Evolutionary conservation across 2,329 filamentous ascomycete genomes (phyloP), one percentile per base, ranked within the genome.

Genomic region (Zymoseptoria ardabiliae): DNA sequence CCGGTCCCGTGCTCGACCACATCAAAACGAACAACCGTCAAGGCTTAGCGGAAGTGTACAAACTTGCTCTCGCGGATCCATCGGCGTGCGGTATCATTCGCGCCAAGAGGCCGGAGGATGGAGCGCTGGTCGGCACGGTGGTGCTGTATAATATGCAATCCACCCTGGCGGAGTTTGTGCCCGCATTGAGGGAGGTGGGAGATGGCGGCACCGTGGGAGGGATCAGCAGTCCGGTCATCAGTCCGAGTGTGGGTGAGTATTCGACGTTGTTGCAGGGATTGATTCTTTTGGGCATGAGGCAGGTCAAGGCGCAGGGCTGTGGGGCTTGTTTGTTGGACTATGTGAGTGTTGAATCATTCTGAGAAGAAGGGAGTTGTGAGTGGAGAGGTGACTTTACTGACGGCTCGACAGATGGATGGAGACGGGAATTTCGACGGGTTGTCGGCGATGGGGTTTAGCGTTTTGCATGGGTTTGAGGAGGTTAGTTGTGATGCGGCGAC

Each of bases 401-500:
- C 60, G 20, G 50, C 2, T n/a, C 4, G 7, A 54, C 66, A 89
- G 87, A 85, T 87, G 72, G 83, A 86, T 61, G 82, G 82, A 17
- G 89, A 91, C 69, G 87, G 88, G 56, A 84, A 85, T 53, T 84
- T 85, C 63, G 90, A 94, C 72, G 85, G 86, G 41, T 77, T 95
- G 60, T 80, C 86, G 58, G 85, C 84, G 0, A 90, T 95, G 87
- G 90, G 90, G 1, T 95, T 95, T 70, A 85, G 85, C 63, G 82
- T 89, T 51, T 76, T 91, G 63, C 88, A 93, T 74, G 86, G 82
- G 49, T 95, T 91, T 72, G 90, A 96, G 68, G 89, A 95, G 73
- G 83, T 94, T 56, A 89, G 85, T 61, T 86, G 82, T 68, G 84
- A 88, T 71, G 82, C 83, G 51, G 79, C 81, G 54, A 84, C 82